Conservation (phyloP, 441 rosid species). For the Corymbia calophylla region DNA sequence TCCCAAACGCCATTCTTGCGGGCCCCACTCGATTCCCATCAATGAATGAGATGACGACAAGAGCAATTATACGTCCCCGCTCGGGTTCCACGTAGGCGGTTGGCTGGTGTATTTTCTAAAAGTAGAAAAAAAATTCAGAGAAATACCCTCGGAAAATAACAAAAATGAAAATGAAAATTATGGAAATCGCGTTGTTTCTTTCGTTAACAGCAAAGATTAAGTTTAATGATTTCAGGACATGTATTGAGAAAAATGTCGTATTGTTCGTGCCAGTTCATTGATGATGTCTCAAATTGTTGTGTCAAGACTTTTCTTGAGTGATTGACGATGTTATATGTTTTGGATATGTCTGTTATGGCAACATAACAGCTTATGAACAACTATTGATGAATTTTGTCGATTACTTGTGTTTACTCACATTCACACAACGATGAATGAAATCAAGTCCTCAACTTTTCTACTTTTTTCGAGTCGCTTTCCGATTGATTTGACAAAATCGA, state of each 20-base stretch:
- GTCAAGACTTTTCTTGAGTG: neutral
- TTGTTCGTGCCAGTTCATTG: neutral
- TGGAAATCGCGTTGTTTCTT: no score
- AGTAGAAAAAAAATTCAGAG: no score
- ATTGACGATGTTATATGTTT: accelerated
- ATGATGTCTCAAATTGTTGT: neutral
- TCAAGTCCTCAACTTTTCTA: accelerated
- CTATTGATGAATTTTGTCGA: neutral
- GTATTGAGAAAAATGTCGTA: neutral
- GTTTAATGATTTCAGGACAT: no score
- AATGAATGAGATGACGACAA: no score
- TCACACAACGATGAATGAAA: accelerated
- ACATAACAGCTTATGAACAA: no score
- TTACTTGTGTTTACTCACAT: neutral
- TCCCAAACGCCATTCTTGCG: neutral
- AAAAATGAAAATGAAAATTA: no score
- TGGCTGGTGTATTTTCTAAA: no score
- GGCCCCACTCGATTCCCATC: neutral
- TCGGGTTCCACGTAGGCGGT: no score
- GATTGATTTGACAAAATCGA: neutral
- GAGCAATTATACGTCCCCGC: no score
- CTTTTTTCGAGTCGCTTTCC: neutral
- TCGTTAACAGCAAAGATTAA: neutral
- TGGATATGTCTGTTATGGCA: neutral
- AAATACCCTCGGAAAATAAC: no score